phyloP scores from a whole-genome alignment of 1,139 yeast genomes.

The Debaryomyces nepalensis region DNA sequence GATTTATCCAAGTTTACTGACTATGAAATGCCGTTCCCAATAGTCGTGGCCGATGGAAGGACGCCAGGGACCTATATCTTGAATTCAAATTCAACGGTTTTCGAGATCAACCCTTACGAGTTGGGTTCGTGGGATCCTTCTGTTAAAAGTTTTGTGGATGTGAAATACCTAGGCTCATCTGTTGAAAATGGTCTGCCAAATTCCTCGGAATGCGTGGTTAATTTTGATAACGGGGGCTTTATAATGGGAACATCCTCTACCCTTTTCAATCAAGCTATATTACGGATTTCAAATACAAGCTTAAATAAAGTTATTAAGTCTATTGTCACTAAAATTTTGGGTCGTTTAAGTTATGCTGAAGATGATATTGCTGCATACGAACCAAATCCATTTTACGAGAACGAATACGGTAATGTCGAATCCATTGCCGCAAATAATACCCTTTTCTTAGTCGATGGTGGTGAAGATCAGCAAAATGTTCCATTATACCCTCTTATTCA shows the following conservation, averaged over 20 bases:
- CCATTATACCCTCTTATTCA: constrained; percentile 81
- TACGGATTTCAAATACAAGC: constrained; percentile 25
- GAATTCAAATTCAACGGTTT: constrained; percentile 45
- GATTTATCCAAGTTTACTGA: constrained; percentile 32
- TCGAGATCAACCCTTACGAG: constrained; percentile 48
- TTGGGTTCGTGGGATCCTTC: constrained; percentile 53
- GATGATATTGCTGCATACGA: constrained; percentile 46
- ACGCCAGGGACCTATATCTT: constrained; percentile 39
- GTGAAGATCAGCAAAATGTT: constrained; percentile 79
- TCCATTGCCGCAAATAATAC: constrained; percentile 40
- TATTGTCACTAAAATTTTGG: constrained; percentile 33
- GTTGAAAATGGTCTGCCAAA: constrained; percentile 34
- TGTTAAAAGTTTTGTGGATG: constrained; percentile 34
- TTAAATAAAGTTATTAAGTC: constrained; percentile 30
- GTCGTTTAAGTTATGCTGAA: constrained; percentile 29
- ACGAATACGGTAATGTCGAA: constrained; percentile 22
- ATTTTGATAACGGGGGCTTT: constrained; percentile 51
- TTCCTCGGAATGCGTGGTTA: constrained; percentile 33
- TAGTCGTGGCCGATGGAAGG: constrained; percentile 46
- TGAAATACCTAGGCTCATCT: constrained; percentile 41
- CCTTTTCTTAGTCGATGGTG: constrained; percentile 83
- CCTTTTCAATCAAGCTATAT: constrained; percentile 43
- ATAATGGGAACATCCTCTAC: constrained; percentile 52
- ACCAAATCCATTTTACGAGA: constrained; percentile 46
- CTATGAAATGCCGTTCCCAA: constrained; percentile 48